Base-by-base conservation (phyloP, 805 yeast species). In the Grigorovia transvaalensis region DNA sequence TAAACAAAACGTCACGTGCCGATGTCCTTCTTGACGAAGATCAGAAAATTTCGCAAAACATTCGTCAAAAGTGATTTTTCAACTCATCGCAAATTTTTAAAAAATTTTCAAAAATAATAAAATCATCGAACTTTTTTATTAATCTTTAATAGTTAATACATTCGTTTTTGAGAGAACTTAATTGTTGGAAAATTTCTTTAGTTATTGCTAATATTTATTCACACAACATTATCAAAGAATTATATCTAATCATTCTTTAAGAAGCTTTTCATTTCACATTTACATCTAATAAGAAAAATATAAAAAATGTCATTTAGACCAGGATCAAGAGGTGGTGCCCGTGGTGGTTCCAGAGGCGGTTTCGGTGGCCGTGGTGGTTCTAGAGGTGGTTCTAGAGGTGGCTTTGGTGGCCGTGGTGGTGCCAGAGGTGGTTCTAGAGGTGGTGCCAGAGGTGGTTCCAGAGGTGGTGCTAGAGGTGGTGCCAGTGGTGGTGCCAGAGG, bases 401-500 rank as follows among this genome's bases (percentile, higher is more conserved):
- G 84, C 49, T 63, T 69, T 51, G 66, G 74, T 51, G 71, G 76
- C 48, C 73, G 74, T 48, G 74, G 81, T 52, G 77, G 78, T 55
- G 69, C 74, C 50, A 65, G 78, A 55, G 80, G 85, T 57, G 84
- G 84, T 50, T 63, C 69, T 51, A 66, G 71, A 48, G 78, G 80
- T 51, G 73, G 77, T 58, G 73, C 72, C 54, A 53, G 74, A 53
- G 71, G 81, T 59, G 78, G 77, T 45, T 58, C 67, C 47, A 67
- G 79, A 53, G 80, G 85, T 53, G 80, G 83, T 54, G 74, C 76
- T 46, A 65, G 74, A 51, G 81, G 87, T 60, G 89, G 86, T 66
- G 84, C 82, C 55, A 62, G 82, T 56, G 91, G 90, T 59, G 95
- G 93, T 72, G 90, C 91, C 58, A 69, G 77, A 59, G 93, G 91